Evolutionary conservation across 257 asterid species (phyloP), one percentile per base, ranked within the genome.

Genomic region (Plantago major): DNA sequence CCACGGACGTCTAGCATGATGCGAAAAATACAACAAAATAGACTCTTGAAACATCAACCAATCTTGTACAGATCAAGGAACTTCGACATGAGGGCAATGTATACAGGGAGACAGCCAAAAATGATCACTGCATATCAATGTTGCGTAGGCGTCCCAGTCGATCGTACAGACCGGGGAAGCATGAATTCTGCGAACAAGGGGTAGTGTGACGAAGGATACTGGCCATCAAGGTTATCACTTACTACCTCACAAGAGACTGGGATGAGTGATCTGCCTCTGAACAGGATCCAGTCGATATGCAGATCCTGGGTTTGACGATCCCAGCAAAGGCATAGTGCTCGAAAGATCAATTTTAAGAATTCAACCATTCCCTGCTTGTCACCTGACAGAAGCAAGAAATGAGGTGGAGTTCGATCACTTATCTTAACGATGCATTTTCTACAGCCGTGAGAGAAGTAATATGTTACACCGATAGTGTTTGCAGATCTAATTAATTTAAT

Each of bases 321-420:
- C 99, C 99, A 93, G 70, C 99, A 93, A 59, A 93, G 96, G 75
- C 97, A 93, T 37, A 93, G 95, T 11, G 94, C 99, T 74, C 97
- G 46, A 68, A 93, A 82, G 11, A 93, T 67, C 76, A 93, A 76
- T 79, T 93, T 93, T 40, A 89, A 67, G 85, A 82, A 87, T 67
- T 93, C 99, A 14, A 85, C 60, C n/a, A 88, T 77, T 33, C 97
- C 99, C 45, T 87, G 97, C 63, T 89, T 93, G 73, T 84, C 79
- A 46, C 99, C 99, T 91, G 73, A 45, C 33, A 46, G 12, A 70
- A 46, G 66, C 43, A 69, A 65, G 22, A 60, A 61, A 52, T 4
- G 47, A 28, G 42, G 45, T 38, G 51, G 58, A 10, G 37, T 50
- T 50, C 15, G 46, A 43, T 9, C 19, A 47, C 54, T 48, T 48